Evolutionary conservation across 768 basidiomycete species (phyloP).

Genomic region (Lentinula sp.): DNA sequence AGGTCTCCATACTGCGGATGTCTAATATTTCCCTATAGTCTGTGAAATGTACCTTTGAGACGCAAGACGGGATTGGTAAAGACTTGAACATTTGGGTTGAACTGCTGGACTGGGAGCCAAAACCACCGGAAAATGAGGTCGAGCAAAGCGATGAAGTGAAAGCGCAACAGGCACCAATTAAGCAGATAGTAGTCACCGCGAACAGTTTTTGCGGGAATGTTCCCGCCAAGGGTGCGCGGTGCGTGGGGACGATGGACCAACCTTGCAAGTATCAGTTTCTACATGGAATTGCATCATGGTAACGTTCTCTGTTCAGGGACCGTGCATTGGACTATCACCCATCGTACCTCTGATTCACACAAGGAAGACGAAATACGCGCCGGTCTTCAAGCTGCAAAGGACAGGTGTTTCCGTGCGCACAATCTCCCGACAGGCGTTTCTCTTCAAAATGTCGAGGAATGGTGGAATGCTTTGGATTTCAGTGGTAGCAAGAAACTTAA

Average conservation of each 20-base stretch:
- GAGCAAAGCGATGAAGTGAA: conserved; percentile 13
- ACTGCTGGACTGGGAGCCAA: conserved; percentile 39
- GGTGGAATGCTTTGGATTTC: conserved; percentile 42
- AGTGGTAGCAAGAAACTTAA: conserved; percentile 5
- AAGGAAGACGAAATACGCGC: conserved; percentile 27
- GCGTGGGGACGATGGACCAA: conserved; percentile 8
- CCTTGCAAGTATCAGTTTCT: conserved; percentile 21
- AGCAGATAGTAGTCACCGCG: conserved; percentile 50
- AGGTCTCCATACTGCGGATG: background rate
- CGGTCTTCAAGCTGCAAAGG: conserved; percentile 24
- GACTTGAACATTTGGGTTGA: conserved; percentile 63
- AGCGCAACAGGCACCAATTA: conserved; percentile 36
- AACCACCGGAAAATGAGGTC: background rate
- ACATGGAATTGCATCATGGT: background rate
- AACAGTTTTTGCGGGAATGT: conserved; percentile 37
- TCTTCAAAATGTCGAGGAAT: conserved; percentile 32
- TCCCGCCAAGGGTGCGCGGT: conserved; percentile 1
- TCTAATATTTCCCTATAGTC: conserved; percentile 25
- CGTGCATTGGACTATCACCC: conserved; percentile 49
- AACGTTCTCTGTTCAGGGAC: conserved; percentile 41
- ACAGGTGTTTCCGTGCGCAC: conserved; percentile 40
- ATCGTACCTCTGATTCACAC: conserved; percentile 20
- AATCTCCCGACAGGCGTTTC: conserved; percentile 45
- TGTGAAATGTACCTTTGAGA: conserved; percentile 58
- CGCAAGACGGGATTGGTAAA: conserved; percentile 26